phyloP scores from a whole-genome alignment of 2,329 filamentous ascomycete genomes.

The Ascochyta koolunga region DNA sequence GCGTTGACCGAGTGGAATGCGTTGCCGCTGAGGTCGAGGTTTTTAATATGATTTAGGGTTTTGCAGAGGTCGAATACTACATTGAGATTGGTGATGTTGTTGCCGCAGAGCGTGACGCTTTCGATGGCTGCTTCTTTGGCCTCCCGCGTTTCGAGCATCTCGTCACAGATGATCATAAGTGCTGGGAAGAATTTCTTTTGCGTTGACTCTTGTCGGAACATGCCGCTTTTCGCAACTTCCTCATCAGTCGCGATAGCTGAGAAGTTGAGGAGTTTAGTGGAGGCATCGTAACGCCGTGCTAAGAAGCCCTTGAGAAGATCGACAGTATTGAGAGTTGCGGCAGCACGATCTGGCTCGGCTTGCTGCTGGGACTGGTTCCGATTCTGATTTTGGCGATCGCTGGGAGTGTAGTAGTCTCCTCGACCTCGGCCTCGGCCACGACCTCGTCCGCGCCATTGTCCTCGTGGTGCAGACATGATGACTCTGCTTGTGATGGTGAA shows the following conservation, averaged over 20 bases:
- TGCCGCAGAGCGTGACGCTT: slow-evolving; percentile 81
- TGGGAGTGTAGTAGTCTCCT: slow-evolving; percentile 23
- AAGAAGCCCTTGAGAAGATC: slow-evolving; percentile 74
- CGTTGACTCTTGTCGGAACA: slow-evolving; percentile 73
- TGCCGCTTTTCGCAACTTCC: slow-evolving; percentile 73
- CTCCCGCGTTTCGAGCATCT: slow-evolving; percentile 72
- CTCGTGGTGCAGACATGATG: slow-evolving; percentile 20
- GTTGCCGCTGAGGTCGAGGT: slow-evolving; percentile 88
- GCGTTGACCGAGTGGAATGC: slow-evolving; percentile 71
- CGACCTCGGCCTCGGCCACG: slow-evolving; percentile 30
- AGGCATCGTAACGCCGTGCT: slow-evolving; percentile 72
- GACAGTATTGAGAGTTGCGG: slow-evolving; percentile 49
- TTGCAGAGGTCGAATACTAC: slow-evolving; percentile 76
- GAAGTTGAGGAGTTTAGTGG: slow-evolving; percentile 79
- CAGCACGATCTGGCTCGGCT: slow-evolving; percentile 64
- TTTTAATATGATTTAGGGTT: slow-evolving; percentile 83
- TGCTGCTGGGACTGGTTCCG: slow-evolving; percentile 72
- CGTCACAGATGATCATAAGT: slow-evolving; percentile 84
- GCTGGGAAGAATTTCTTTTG: slow-evolving; percentile 90
- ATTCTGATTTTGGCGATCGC: slow-evolving; percentile 14
- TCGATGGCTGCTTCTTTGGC: slow-evolving; percentile 79
- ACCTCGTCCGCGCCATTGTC: slow-evolving; percentile 24
- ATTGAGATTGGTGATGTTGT: slow-evolving; percentile 74
- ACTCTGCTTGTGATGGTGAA: neutral
- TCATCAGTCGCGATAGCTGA: slow-evolving; percentile 77